Base-by-base conservation (phyloP, 2,329 filamentous ascomycete genomes). In the Rhynchosporium graminicola region DNA sequence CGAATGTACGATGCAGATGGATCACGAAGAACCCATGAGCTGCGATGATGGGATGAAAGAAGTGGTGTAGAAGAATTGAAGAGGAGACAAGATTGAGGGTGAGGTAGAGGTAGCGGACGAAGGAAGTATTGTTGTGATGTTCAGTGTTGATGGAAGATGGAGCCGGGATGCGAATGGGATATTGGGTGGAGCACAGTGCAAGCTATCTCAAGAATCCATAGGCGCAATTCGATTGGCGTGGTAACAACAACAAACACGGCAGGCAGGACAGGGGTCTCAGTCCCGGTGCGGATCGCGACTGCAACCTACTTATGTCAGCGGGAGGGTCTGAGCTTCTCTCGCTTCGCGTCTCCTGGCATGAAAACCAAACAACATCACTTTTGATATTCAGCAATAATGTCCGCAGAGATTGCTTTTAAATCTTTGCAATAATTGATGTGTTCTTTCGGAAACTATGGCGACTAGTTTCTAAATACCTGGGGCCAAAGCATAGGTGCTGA, bases 21-120 rank as follows among this genome's bases (percentile, higher is more conserved):
- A 61, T 59, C 59, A 63, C 42, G 56, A 47, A n/a, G 46, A 47
- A 51, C 33, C 58, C 66, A 67, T 69, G 60, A 47, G 56, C 59
- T 42, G 52, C 15, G 54, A 57, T 31, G 43, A 26, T 38, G 64
- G 29, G 29, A 56, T 51, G 62, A 64, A 63, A 58, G 54, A 48
- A 42, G 57, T 36, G 59, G 26, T 36, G 40, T 29, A 26, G 50
- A 55, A 51, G 36, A 38, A 26, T 38, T 45, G 20, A 20, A 1
- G 20, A 20, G 55, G 31, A 36, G 47, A 38, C 33, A 60, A 40
- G 26, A 31, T 55, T 20, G 52, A 51, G 26, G 48, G 45, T 29
- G 46, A 47, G 28, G 46, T 29, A 28, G 46, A 48, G 46, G 20
- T 20, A 20, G 20, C 20, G 20, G 20, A 20, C 20, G 20, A 20